Percentiles rank a stretch among this genome's conserved stretches.
These are phyloP conservation scores for Bruguiera gymnorhiza DNA, from an alignment of 345 rosid genomes.

Conservation along the genomic window DNA sequence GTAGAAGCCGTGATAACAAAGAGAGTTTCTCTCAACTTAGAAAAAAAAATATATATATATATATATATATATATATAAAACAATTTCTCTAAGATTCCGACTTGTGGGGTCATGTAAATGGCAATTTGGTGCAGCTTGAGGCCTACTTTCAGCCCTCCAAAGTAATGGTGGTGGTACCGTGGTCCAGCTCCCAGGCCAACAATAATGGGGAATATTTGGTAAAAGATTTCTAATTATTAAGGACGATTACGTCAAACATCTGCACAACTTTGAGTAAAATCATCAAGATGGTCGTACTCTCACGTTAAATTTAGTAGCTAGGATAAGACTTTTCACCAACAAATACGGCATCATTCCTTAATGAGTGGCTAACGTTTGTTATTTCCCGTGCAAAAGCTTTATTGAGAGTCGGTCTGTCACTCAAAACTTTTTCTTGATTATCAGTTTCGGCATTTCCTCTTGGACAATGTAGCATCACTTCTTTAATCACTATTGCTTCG, in stretches of 20 bases:
- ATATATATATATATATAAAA: not conserved
- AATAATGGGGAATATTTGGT: not conserved
- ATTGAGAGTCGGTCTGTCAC: too few relatives aligned
- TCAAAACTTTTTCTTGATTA: too few relatives aligned
- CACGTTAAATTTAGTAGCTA: slow-evolving; percentile 7
- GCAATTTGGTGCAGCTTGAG: slow-evolving; percentile 9
- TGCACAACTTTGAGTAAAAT: slow-evolving; percentile 17
- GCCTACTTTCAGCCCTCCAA: not conserved
- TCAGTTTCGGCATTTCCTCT: not conserved
- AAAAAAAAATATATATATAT: not conserved
- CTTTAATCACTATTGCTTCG: not conserved
- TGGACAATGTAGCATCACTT: not conserved
- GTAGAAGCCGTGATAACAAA: rapidly evolving
- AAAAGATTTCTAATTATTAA: not conserved
- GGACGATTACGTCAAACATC: slow-evolving; percentile 2
- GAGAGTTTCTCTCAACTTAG: too few relatives aligned
- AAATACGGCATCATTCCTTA: not conserved
- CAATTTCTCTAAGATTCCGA: slow-evolving; percentile 42
- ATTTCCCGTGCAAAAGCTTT: not conserved
- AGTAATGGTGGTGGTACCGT: not conserved
- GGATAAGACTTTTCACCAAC: slow-evolving; percentile 1
- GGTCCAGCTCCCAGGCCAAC: not conserved
- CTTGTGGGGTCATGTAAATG: slow-evolving; percentile 29
- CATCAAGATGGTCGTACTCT: not conserved
- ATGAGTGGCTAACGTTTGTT: not conserved